Conservation (phyloP, 164 flowering plant genomes). For the Echeveria elegans region DNA sequence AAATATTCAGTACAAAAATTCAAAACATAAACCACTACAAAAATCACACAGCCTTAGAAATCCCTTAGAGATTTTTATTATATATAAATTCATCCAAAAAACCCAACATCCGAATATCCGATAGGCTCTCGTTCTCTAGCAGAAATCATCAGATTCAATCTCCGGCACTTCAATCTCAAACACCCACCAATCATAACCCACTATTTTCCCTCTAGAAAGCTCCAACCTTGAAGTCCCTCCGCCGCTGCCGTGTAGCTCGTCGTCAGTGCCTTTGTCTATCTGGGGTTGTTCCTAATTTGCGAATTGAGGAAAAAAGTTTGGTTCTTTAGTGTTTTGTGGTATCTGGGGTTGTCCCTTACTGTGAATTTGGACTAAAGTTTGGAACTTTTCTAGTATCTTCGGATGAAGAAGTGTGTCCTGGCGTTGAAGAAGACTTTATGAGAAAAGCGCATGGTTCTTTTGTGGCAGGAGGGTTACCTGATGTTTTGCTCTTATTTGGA, state of each 20-base stretch:
- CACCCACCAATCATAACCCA: conserved; percentile 1
- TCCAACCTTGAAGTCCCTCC: background rate
- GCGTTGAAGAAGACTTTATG: background rate
- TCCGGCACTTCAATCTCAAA: background rate
- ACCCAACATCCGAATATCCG: background rate
- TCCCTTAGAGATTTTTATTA: background rate
- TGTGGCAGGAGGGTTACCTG: background rate
- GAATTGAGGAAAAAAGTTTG: too few relatives aligned
- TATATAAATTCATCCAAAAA: background rate
- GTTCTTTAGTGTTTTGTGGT: background rate
- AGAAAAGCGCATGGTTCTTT: background rate
- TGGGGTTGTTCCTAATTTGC: background rate
- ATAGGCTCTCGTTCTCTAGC: background rate
- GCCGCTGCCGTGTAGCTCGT: background rate
- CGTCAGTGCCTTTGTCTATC: background rate
- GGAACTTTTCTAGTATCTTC: background rate
- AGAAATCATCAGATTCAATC: background rate
- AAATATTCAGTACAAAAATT: background rate
- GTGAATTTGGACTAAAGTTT: background rate
- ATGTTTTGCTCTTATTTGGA: conserved; percentile 1
- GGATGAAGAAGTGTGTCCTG: background rate
- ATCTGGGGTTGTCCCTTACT: background rate
- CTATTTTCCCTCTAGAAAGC: background rate
- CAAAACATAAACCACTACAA: background rate
- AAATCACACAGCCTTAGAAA: background rate